These are phyloP conservation scores for Plasmopara muralis DNA, from an alignment of 352 stramenopile genomes.

Conservation along the genomic window DNA sequence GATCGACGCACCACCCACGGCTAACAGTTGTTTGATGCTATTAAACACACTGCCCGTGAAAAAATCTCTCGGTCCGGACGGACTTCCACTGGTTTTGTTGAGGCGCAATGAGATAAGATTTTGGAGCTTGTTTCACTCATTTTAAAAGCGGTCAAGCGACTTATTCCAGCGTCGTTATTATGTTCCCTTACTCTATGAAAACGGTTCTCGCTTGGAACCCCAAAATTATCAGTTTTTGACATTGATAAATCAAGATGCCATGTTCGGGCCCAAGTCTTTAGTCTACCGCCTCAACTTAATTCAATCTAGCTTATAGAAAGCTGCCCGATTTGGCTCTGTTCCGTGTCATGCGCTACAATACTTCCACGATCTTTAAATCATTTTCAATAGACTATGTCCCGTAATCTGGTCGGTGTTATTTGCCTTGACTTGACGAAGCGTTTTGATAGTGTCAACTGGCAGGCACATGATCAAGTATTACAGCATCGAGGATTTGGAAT, in stretches of 20 bases:
- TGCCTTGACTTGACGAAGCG: slow-evolving; percentile 3
- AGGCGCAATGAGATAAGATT: neutral
- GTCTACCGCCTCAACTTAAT: neutral
- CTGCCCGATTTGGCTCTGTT: neutral
- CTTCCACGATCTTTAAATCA: neutral
- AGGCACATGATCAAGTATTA: neutral
- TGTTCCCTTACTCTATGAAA: neutral
- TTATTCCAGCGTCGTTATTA: neutral
- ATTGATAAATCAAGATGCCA: neutral
- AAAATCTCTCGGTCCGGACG: neutral
- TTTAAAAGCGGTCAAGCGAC: neutral
- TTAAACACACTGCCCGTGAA: neutral
- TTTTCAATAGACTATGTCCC: neutral
- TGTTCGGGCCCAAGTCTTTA: neutral
- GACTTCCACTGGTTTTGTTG: neutral
- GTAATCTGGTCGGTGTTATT: neutral
- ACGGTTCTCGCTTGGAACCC: neutral
- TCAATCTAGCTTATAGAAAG: neutral
- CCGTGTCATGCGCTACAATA: neutral
- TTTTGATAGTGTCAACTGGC: slow-evolving; percentile 7
- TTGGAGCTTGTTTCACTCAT: neutral
- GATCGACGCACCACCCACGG: no score
- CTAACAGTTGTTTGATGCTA: neutral
- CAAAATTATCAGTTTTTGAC: neutral
- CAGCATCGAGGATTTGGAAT: neutral